phyloP scores from a whole-genome alignment of 1,284 basidiomycete genomes.

The Moesziomyces globuligerus region DNA sequence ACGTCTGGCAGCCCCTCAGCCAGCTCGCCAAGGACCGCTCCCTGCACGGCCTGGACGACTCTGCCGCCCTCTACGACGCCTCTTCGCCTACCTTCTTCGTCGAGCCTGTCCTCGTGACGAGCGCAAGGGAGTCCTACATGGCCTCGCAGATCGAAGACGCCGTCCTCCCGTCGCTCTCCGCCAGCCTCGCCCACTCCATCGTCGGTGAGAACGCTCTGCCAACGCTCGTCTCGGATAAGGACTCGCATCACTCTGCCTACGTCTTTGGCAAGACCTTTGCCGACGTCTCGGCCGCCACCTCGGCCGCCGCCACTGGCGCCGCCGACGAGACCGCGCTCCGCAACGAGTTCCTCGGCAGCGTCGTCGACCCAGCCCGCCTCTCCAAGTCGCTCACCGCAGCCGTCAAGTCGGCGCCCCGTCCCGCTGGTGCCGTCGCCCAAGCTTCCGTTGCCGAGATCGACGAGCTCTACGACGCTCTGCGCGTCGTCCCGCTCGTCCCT shows the following conservation, averaged over 20 bases:
- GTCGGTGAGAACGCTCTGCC: slow-evolving; percentile 9
- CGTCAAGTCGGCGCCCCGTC: slow-evolving; percentile 11
- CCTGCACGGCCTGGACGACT: slow-evolving; percentile 12
- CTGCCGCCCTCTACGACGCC: slow-evolving; percentile 13
- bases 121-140: slow-evolving; percentile 40
- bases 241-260: slow-evolving; percentile 38
- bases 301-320: slow-evolving; percentile 9
- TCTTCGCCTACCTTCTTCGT: slow-evolving; percentile 36
- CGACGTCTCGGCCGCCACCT: slow-evolving; percentile 9
- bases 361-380: slow-evolving; percentile 32
- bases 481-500: slow-evolving; percentile 39
- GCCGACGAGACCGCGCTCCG: slow-evolving; percentile 13
- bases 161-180: slow-evolving; percentile 30
- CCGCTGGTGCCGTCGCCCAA: slow-evolving; percentile 24
- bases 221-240: slow-evolving; percentile 18
- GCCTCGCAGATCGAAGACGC: slow-evolving; percentile 24
- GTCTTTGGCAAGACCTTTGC: slow-evolving; percentile 38
- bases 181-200: slow-evolving; percentile 18
- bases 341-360: slow-evolving; percentile 24
- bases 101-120: slow-evolving; percentile 53
- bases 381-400: slow-evolving; percentile 21
- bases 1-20: slow-evolving; percentile 41
- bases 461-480: slow-evolving; percentile 36
- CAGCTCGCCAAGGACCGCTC: slow-evolving; percentile 10
- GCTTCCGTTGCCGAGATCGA: slow-evolving; percentile 31